phyloP scores from a whole-genome alignment of 768 basidiomycete species.

The Macrocybe gigantea region DNA sequence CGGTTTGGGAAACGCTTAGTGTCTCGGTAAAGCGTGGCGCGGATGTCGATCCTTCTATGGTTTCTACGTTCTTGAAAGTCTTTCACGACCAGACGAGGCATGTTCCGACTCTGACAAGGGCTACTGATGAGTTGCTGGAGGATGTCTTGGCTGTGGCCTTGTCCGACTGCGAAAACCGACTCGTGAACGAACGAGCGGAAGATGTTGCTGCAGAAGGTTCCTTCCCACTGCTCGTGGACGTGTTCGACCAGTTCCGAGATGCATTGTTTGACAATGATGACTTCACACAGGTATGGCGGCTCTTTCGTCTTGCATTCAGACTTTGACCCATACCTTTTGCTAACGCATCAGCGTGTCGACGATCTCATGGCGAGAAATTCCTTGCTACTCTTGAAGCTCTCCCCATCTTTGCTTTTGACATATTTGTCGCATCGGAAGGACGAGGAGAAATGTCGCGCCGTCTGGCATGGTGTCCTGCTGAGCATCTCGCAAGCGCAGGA shows the following conservation, averaged over 20 bases:
- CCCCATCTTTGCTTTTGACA: constrained; percentile 39
- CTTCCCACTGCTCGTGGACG: neutral
- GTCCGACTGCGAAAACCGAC: no score
- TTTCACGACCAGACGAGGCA: constrained; percentile 35
- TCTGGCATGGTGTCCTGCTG: constrained; percentile 48
- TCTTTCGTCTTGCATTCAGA: neutral
- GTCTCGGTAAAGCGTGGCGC: constrained; percentile 19
- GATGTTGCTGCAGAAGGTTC: no score
- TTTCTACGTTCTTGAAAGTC: constrained; percentile 41
- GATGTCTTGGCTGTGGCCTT: constrained; percentile 20
- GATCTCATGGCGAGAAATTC: constrained; percentile 31
- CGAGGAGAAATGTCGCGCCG: constrained; percentile 18
- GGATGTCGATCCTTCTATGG: constrained; percentile 21
- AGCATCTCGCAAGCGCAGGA: constrained; percentile 30
- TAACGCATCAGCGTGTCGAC: constrained; percentile 37
- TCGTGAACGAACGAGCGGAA: no score
- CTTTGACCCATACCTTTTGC: neutral
- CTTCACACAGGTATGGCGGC: constrained; percentile 33
- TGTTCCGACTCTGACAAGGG: constrained; percentile 16
- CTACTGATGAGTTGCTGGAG: constrained; percentile 21
- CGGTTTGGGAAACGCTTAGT: constrained; percentile 41
- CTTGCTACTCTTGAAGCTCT: constrained; percentile 30
- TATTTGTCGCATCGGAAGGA: constrained; percentile 45
- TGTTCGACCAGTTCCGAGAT: constrained; percentile 48
- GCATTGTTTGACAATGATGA: constrained; percentile 38